These are phyloP conservation scores for Alternaria conjuncta DNA, from an alignment of 2,329 filamentous ascomycete species.

Conservation along the genomic window DNA sequence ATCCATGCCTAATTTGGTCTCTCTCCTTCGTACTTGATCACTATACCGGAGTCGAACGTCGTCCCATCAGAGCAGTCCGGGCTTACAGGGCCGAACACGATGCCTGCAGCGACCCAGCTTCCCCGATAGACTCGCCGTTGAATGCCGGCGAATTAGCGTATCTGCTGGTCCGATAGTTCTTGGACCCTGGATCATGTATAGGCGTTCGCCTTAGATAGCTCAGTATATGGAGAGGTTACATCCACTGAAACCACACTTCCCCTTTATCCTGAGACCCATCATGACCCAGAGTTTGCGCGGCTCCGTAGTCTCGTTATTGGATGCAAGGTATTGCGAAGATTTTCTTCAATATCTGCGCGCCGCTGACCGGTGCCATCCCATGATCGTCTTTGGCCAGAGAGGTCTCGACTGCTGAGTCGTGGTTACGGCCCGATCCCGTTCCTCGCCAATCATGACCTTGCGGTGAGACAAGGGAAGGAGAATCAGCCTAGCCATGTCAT, in stretches of 20 bases:
- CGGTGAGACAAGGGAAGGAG: not conserved
- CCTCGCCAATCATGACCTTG: not conserved
- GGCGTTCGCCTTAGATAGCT: not conserved
- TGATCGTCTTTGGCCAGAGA: not conserved
- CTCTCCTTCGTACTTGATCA: not conserved
- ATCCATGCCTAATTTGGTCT: not conserved
- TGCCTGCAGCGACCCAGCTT: slow-evolving; percentile 19
- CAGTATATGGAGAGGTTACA: not conserved
- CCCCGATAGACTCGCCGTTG: slow-evolving; percentile 38
- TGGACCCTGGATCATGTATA: not conserved
- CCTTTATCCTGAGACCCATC: not conserved
- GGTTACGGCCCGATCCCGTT: not conserved
- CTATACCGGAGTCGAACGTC: not conserved
- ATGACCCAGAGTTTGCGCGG: not conserved
- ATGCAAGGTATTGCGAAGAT: not conserved
- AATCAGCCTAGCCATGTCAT: not conserved
- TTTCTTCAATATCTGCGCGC: not conserved
- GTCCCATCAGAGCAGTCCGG: slow-evolving; percentile 29
- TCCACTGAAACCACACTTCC: not conserved
- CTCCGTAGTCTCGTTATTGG: not conserved
- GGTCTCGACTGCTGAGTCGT: not conserved
- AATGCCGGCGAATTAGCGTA: slow-evolving; percentile 37
- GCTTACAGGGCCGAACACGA: slow-evolving; percentile 33
- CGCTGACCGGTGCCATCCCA: not conserved
- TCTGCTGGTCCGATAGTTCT: slow-evolving; percentile 27